Evolutionary conservation across 192 early-diverging fungal species (phyloP).

Genomic region (Dimargaris cristalligena): DNA sequence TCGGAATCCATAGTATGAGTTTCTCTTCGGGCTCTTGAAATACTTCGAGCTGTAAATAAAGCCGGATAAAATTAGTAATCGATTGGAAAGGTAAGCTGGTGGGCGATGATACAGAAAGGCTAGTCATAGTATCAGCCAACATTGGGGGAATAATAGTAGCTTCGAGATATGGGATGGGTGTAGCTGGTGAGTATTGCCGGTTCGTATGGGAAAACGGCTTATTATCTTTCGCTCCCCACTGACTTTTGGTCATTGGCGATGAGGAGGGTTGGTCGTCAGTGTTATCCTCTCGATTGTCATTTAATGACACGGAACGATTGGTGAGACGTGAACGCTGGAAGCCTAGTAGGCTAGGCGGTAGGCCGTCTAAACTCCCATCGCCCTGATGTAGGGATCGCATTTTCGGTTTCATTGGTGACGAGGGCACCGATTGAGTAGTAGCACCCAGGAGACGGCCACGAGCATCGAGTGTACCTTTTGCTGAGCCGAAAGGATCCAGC

Average conservation of each 20-base stretch:
- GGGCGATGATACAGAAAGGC: background rate
- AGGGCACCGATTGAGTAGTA: slow-evolving; percentile 1
- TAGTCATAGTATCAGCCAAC: background rate
- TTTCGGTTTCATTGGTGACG: background rate
- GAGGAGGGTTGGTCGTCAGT: too few relatives aligned
- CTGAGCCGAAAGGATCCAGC: background rate
- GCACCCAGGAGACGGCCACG: background rate
- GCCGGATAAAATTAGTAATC: slow-evolving; percentile 19
- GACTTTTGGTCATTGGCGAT: too few relatives aligned
- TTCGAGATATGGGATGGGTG: too few relatives aligned
- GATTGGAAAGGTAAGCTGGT: slow-evolving; percentile 17
- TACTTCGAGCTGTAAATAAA: slow-evolving; percentile 26
- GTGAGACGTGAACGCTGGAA: background rate
- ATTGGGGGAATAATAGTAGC: background rate
- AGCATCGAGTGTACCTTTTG: too few relatives aligned
- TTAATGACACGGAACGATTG: too few relatives aligned
- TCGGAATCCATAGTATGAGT: slow-evolving; percentile 26
- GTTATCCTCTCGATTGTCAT: too few relatives aligned
- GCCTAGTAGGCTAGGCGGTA: background rate
- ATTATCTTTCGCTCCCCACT: too few relatives aligned
- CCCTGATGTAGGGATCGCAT: too few relatives aligned
- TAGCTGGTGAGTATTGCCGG: too few relatives aligned
- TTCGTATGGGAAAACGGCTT: background rate
- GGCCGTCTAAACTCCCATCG: too few relatives aligned
- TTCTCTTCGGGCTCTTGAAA: slow-evolving; percentile 22